These are phyloP conservation scores for Apiospora hydei DNA, from an alignment of 2,329 filamentous ascomycete species.

Conservation along the genomic window DNA sequence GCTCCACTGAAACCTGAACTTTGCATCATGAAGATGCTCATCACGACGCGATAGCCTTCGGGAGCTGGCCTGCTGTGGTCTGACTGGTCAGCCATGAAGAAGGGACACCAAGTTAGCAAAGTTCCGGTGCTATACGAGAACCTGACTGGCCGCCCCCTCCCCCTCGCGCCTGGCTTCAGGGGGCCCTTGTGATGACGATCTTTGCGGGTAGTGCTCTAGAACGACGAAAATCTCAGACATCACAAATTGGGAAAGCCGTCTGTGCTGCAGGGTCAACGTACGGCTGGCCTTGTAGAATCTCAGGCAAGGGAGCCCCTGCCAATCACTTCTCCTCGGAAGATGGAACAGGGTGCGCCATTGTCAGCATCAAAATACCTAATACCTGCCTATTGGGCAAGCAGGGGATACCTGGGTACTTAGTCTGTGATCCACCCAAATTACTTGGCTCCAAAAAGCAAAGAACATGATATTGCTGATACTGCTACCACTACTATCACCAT, in stretches of 20 bases:
- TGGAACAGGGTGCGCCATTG: conserved; percentile 12
- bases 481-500: not conserved
- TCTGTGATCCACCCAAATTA: not conserved
- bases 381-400: not conserved
- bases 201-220: conserved; percentile 20
- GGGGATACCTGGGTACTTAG: not conserved
- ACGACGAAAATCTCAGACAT: conserved; percentile 18
- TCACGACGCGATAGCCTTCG: not conserved
- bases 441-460: not conserved
- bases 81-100: not conserved
- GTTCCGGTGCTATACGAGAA: conserved; percentile 1
- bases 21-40: not conserved
- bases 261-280: not conserved
- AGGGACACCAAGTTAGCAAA: not conserved
- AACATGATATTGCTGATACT: not conserved
- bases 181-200: conserved; percentile 3
- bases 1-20: conserved; percentile 13
- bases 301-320: not conserved
- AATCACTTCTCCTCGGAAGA: not conserved
- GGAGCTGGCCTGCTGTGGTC: not conserved
- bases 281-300: not conserved
- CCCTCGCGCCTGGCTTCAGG: not conserved
- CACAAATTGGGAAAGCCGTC: conserved; percentile 20
- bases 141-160: not conserved
- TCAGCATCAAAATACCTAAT: not conserved